These are phyloP conservation scores for Drechslerella dactyloides DNA, from an alignment of 2,329 filamentous ascomycete genomes.

Conservation along the genomic window DNA sequence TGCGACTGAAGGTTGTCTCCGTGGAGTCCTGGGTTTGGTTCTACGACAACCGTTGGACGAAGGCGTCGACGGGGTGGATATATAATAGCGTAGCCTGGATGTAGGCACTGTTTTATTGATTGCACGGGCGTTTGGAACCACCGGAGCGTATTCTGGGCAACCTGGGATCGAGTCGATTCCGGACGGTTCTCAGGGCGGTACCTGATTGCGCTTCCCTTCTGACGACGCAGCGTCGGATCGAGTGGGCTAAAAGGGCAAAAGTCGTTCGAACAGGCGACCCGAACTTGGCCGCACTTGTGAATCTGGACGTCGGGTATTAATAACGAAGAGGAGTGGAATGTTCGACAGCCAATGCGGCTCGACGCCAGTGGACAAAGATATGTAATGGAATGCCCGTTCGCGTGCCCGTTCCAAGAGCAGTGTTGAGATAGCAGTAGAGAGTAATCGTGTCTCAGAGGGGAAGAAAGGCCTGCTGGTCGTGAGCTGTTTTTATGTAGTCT, in stretches of 20 bases:
- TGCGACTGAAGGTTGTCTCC: conserved; percentile 6
- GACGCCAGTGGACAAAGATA: conserved; percentile 7
- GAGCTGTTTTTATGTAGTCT: background rate
- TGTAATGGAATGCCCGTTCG: background rate
- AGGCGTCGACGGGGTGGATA: no score
- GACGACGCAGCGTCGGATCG: conserved; percentile 41
- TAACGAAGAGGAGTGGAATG: conserved; percentile 11
- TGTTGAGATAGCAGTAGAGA: conserved; percentile 16
- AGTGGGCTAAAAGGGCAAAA: conserved; percentile 35
- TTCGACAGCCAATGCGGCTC: conserved; percentile 13
- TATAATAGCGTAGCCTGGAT: background rate
- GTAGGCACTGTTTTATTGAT: background rate
- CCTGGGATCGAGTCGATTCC: background rate
- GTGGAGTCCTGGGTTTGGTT: conserved; percentile 6
- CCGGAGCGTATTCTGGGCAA: background rate
- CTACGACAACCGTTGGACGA: no score
- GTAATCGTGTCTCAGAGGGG: background rate
- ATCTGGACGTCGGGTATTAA: conserved; percentile 5
- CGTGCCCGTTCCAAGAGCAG: background rate
- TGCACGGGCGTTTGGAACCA: background rate
- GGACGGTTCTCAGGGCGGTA: background rate
- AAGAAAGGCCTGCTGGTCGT: background rate
- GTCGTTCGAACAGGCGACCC: conserved; percentile 16
- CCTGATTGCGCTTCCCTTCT: conserved; percentile 17
- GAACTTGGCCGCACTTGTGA: no score